These are phyloP conservation scores for Inga laurina DNA, from an alignment of 306 rosid genomes.

Conservation along the genomic window DNA sequence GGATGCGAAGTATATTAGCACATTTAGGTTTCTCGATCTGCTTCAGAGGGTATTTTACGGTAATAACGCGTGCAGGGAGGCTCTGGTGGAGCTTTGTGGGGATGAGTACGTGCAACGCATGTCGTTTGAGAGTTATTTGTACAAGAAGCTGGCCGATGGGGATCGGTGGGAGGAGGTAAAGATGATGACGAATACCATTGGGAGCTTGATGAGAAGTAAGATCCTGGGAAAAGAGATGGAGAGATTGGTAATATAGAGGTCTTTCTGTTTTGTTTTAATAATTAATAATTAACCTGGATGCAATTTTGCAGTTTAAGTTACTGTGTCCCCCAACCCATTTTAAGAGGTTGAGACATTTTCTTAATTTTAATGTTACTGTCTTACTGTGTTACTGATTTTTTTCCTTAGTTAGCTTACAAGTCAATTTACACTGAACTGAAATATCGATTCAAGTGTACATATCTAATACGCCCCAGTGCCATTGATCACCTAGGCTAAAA, in stretches of 20 bases:
- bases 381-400: too few species aligned
- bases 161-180: slow-evolving; percentile 62
- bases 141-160: slow-evolving; percentile 70
- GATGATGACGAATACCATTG: slow-evolving; percentile 59
- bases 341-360: neutral
- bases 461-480: too few species aligned
- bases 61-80: slow-evolving; percentile 74
- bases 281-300: neutral
- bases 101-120: slow-evolving; percentile 92
- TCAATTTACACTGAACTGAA: too few species aligned
- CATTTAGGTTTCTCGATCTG: slow-evolving; percentile 73
- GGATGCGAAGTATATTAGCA: slow-evolving; percentile 60
- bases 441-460: too few species aligned
- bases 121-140: slow-evolving; percentile 88
- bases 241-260: slow-evolving; percentile 26
- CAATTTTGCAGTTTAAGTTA: too few species aligned
- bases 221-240: slow-evolving; percentile 42
- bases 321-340: neutral
- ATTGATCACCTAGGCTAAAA: too few species aligned
- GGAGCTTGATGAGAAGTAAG: slow-evolving; percentile 67
- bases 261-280: neutral
- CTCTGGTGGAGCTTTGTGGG: slow-evolving; percentile 90
- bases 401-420: too few species aligned
- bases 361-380: too few species aligned
- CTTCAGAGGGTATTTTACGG: slow-evolving; percentile 85